Evolutionary conservation across 2,329 filamentous ascomycete genomes (phyloP), one percentile per base, ranked within the genome.

Genomic region (Cladophialophora carrionii): DNA sequence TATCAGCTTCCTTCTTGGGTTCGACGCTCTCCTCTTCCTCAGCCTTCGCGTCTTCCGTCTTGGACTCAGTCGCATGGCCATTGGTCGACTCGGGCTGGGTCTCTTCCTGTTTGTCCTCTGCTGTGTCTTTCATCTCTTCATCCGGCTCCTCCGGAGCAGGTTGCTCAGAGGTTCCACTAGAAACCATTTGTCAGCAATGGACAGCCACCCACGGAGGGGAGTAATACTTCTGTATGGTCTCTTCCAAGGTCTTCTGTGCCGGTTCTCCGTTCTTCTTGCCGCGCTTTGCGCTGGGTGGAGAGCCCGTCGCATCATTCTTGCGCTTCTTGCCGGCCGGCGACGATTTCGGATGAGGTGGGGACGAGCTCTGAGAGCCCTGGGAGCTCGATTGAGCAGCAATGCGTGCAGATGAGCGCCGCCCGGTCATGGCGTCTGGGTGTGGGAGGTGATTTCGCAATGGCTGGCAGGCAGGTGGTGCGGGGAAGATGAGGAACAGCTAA

Each of bases 261-360:
- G 71, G 69, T 34, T 71, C 64, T 20, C 48, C 64, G 20, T 60
- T 51, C 48, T 74, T 78, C 64, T 78, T 79, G 49, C 76, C 78
- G 48, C 77, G 76, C 67, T 82, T 83, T 0, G 74, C 67, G 29
- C 58, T 67, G 26, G 71, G 66, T 34, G 68, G 71, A 54, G 60
- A 57, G 26, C 59, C 63, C 7, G 65, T 52, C 4, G 60, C 26
- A 20, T 66, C 70, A 48, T 72, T 76, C 70, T 79, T 81, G 49
- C 79, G 78, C 64, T 81, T 81, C 12, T 72, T 70, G n/a, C 74
- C 74, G 26, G 74, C 69, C 9, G 72, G 73, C 32, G 70, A 70
- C 53, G 64, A 41, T 46, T 69, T 65, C n/a, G 57, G 43, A 20
- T 56, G 56, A n/a, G 66, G 55, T 2, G 68, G 59, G 24, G 65